Percentiles rank a stretch among this genome's conserved stretches.
phyloP scores from a whole-genome alignment of 331 rosid genomes.

The Rhamnella rubrinervis region DNA sequence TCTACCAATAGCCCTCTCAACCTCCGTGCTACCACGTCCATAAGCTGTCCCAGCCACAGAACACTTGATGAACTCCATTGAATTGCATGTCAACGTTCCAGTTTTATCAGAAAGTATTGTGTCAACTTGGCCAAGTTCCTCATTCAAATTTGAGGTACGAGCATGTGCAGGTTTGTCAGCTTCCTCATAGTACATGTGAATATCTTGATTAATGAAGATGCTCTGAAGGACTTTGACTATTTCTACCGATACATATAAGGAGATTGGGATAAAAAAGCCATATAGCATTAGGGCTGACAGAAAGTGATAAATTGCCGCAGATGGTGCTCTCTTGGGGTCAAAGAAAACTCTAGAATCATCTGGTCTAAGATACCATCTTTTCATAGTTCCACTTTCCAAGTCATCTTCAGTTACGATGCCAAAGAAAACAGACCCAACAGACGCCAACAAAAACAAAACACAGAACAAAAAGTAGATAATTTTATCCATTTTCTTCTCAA shows the following conservation, averaged over 20 bases:
- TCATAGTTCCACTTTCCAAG: constrained; percentile 55
- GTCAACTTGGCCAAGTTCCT: constrained; percentile 99
- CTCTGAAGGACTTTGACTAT: constrained; percentile 94
- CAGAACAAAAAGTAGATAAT: constrained; percentile 77
- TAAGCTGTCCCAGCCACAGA: constrained; percentile 92
- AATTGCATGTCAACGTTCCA: constrained; percentile 96
- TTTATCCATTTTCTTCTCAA: constrained; percentile 91
- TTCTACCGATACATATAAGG: constrained; percentile 87
- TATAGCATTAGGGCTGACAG: constrained; percentile 88
- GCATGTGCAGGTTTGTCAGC: constrained; percentile 88
- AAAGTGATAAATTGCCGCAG: constrained; percentile 69
- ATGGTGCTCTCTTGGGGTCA: constrained; percentile 63
- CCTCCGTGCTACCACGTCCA: constrained; percentile 84
- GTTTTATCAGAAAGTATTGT: constrained; percentile 98
- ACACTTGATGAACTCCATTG: constrained; percentile 98
- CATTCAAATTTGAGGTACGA: constrained; percentile 93
- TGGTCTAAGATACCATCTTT: constrained; percentile 94
- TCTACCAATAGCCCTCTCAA: constrained; percentile 63
- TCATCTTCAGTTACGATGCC: constrained; percentile 73
- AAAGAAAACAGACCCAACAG: constrained; percentile 79
- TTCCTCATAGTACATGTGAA: constrained; percentile 86
- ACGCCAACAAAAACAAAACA: constrained; percentile 66
- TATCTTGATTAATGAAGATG: constrained; percentile 85
- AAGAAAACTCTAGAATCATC: constrained; percentile 72
- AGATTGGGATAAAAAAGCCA: constrained; percentile 76